A percentile compares a stretch with the other conserved stretches of the same genome.
Evolutionary conservation across 2,329 filamentous ascomycete genomes (phyloP).

Genomic region (Diplodia mutila): DNA sequence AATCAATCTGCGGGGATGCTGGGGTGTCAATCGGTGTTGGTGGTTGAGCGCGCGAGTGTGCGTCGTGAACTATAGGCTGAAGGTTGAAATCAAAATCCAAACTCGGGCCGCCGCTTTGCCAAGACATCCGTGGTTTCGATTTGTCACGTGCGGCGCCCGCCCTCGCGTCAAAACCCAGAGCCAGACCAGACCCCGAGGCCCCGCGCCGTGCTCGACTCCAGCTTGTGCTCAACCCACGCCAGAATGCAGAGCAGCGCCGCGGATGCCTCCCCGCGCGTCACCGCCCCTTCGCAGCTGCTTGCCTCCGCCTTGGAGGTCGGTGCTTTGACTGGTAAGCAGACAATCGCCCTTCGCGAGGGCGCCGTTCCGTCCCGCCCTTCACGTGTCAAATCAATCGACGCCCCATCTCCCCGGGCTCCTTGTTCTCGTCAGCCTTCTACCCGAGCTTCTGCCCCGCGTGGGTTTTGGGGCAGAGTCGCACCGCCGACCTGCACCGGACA

Average conservation of each 20-base stretch:
- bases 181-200: background rate
- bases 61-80: slow-evolving; percentile 25
- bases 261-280: background rate
- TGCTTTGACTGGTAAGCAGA: slow-evolving; percentile 23
- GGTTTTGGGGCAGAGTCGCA: background rate
- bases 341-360: background rate
- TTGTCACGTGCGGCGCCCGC: slow-evolving; percentile 8
- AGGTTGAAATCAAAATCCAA: slow-evolving; percentile 26
- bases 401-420: background rate
- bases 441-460: background rate
- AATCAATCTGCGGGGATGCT: slow-evolving; percentile 2
- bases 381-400: slow-evolving; percentile 4
- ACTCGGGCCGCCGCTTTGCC: slow-evolving; percentile 19
- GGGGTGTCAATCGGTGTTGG: slow-evolving; percentile 19
- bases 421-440: background rate
- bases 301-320: slow-evolving; percentile 25
- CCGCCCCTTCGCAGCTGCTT: slow-evolving; percentile 3
- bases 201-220: background rate
- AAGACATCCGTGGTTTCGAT: background rate
- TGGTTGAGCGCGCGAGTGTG: slow-evolving; percentile 24
- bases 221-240: slow-evolving; percentile 1
- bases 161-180: background rate
- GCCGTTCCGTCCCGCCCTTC: slow-evolving; percentile 20
- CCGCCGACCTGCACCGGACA: background rate
- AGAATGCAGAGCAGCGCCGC: slow-evolving; percentile 5